Base-by-base conservation (phyloP, 352 stramenopile species). In the Phytopythium chamaehyphon region DNA sequence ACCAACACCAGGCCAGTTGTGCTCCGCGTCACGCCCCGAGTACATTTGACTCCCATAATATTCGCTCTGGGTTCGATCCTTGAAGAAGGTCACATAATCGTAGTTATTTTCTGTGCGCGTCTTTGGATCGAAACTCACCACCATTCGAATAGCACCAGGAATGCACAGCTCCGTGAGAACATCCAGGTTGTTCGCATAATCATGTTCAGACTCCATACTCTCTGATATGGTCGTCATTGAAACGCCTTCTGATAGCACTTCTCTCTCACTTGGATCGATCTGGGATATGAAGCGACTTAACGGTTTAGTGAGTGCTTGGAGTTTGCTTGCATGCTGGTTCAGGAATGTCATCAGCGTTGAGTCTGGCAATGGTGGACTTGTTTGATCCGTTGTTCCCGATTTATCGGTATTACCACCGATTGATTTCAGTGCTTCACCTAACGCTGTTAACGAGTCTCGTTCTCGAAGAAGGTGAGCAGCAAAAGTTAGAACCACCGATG, bases 61-160 rank as follows among this genome's bases (percentile, higher is more conserved):
- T 21, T 76, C 64, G 16, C 59, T 62, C 60, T 82, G 70, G 5
- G 54, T 58, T 35, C 68, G 66, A 46, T 92, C 72, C 42, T 89
- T 90, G 55, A 74, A 93, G 52, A 97, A 96, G 15, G 77, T 92
- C 22, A 96, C 57, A 52, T 93, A 96, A 54, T 97, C 89, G 55
- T 95, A 96, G 49, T 88, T 90, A 24, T 70, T 69, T 57, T 97
- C 89, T 6, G 86, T 96, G 47, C 81, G 69, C 6, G 64, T 90
- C 38, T 61, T 66, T 18, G 82, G 40, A 43, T 97, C 88, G 48
- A 97, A 97, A 6, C 71, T 80, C 22, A 97, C 83, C 23, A 76
- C 69, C 22, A 97, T 88, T 28, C 59, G 62, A 8, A 53, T 73
- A 24, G 88, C 87, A 14, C 88, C 86, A 38, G 76, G 66, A 16